Conservation (phyloP, 169 alveolate genomes). For the Plasmodium vinckei region DNA sequence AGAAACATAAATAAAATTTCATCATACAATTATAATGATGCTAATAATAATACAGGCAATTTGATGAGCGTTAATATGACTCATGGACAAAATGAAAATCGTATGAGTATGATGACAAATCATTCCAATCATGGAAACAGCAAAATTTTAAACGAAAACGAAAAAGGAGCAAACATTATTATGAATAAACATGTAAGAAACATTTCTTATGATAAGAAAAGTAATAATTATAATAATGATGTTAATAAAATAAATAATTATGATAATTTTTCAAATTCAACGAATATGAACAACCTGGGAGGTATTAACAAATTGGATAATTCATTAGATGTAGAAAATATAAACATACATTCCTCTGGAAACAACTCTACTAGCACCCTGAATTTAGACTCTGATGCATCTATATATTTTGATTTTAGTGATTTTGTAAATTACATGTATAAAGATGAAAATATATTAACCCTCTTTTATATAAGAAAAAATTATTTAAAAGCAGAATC, state of each 20-base stretch:
- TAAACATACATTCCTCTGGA: slow-evolving; percentile 21
- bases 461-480: slow-evolving; percentile 66
- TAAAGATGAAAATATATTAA: slow-evolving; percentile 73
- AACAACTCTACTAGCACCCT: background rate
- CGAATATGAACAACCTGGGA: background rate
- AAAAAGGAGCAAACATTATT: slow-evolving; percentile 15
- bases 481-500: slow-evolving; percentile 75
- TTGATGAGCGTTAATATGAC: background rate
- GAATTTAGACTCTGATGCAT: slow-evolving; percentile 68
- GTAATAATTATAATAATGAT: slow-evolving; percentile 36
- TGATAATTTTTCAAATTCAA: background rate
- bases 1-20: slow-evolving; percentile 19
- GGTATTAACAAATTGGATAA: slow-evolving; percentile 22
- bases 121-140: slow-evolving; percentile 9
- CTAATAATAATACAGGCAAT: background rate
- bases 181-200: slow-evolving; percentile 25
- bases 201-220: slow-evolving; percentile 35
- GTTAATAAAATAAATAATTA: slow-evolving; percentile 8
- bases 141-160: slow-evolving; percentile 26
- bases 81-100: background rate
- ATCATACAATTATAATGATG: background rate
- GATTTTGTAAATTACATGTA: slow-evolving; percentile 70
- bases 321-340: slow-evolving; percentile 1
- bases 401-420: slow-evolving; percentile 35
- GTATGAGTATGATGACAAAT: slow-evolving; percentile 3